A percentile compares a stretch with the other conserved stretches of the same genome.
phyloP scores from a whole-genome alignment of 163 green algal genomes.

The Volvox carteri region DNA sequence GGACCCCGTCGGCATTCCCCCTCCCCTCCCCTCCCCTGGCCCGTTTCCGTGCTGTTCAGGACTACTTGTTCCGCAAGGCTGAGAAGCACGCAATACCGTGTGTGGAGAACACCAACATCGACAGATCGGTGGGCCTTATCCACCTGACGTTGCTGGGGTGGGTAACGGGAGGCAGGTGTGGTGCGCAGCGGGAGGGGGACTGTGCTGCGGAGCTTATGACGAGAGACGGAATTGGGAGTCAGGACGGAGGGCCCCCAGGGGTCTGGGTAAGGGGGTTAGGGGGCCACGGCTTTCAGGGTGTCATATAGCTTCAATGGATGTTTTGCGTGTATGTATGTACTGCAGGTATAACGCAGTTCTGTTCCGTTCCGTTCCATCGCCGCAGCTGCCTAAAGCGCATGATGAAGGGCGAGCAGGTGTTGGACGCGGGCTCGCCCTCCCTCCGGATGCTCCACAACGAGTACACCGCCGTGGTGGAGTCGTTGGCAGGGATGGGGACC shows the following conservation, averaged over 20 bases:
- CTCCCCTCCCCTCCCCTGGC: no score
- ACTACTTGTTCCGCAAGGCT: slow-evolving; percentile 86
- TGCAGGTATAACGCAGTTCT: no score
- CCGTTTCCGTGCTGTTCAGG: slow-evolving; percentile 72
- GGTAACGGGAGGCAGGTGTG: background rate
- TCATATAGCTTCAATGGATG: no score
- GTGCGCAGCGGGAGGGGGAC: no score
- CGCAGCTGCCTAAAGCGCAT: slow-evolving; percentile 71
- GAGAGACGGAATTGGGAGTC: no score
- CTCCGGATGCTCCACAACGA: slow-evolving; percentile 76
- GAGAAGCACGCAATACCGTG: slow-evolving; percentile 86
- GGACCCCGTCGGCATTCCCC: no score
- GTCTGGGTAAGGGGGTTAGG: no score
- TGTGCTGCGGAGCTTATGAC: no score
- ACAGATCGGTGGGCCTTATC: slow-evolving; percentile 90
- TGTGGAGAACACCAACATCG: slow-evolving; percentile 96
- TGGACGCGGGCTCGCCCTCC: slow-evolving; percentile 73
- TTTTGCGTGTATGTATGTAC: no score
- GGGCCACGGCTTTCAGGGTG: no score
- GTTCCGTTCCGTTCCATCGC: no score
- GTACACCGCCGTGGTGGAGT: slow-evolving; percentile 68
- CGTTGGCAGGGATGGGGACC: slow-evolving; percentile 4
- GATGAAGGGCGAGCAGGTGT: slow-evolving; percentile 77
- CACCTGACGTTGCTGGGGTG: slow-evolving; percentile 88
- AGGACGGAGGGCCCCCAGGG: no score